phyloP scores from a whole-genome alignment of 495 filamentous ascomycete species.

The Annulohypoxylon bovei region DNA sequence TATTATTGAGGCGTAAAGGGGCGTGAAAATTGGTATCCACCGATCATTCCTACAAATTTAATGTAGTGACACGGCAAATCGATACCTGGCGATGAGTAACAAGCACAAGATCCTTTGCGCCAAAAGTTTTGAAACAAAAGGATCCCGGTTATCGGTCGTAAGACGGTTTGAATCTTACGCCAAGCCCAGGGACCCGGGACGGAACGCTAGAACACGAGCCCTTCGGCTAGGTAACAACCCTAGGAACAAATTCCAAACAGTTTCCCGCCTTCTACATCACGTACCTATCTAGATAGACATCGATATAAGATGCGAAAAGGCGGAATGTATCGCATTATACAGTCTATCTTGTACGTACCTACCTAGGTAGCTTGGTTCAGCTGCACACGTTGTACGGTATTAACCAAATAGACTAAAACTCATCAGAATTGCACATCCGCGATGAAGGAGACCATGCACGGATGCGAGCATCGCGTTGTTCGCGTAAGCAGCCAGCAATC shows the following conservation, averaged over 20 bases:
- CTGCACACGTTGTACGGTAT: no score
- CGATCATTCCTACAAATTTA: not conserved
- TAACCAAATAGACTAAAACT: no score
- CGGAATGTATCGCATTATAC: no score
- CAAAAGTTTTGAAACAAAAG: not conserved
- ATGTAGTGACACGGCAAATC: not conserved
- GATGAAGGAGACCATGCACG: not conserved
- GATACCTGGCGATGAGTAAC: not conserved
- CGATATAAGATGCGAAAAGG: no score
- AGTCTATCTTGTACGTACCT: no score
- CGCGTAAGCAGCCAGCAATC: constrained; percentile 9
- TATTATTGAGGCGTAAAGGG: not conserved
- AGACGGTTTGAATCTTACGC: constrained; percentile 27
- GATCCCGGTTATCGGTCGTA: not conserved
- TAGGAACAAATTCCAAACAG: not conserved
- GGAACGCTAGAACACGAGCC: constrained; percentile 12
- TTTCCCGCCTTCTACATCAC: not conserved
- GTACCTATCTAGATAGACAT: no score
- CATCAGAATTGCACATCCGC: not conserved
- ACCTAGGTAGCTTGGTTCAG: no score
- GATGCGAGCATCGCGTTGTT: not conserved
- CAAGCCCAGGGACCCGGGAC: constrained; percentile 5
- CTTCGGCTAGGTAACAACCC: not conserved
- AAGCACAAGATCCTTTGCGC: not conserved
- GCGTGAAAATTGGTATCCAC: not conserved